These are phyloP conservation scores for Ceratocystis variospora DNA, from an alignment of 2,329 filamentous ascomycete genomes.

Conservation along the genomic window DNA sequence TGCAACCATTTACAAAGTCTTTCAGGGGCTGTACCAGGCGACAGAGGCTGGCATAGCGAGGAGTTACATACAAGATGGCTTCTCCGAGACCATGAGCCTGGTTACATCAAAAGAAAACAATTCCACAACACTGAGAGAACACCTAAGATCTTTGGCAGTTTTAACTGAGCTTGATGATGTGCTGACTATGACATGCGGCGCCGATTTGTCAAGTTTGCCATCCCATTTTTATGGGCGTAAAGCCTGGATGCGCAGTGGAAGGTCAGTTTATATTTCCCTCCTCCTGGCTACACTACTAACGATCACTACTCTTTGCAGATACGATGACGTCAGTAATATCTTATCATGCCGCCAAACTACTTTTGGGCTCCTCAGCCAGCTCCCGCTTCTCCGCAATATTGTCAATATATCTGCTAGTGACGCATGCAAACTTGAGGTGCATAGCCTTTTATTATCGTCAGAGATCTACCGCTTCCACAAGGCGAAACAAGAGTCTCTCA, in stretches of 20 bases:
- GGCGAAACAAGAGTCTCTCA: slow-evolving; percentile 73
- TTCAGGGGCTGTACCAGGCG: slow-evolving; percentile 63
- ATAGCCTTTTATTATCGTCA: slow-evolving; percentile 62
- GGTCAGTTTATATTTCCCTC: slow-evolving; percentile 37
- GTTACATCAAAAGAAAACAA: slow-evolving; percentile 38
- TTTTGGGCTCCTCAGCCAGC: slow-evolving; percentile 64
- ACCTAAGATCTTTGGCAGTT: slow-evolving; percentile 52
- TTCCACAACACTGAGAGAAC: slow-evolving; percentile 38
- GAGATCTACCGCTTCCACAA: slow-evolving; percentile 65
- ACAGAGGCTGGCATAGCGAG: slow-evolving; percentile 41
- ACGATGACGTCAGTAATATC: slow-evolving; percentile 65
- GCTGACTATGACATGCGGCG: slow-evolving; percentile 43
- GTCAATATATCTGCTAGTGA: slow-evolving; percentile 48
- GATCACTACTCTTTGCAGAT: slow-evolving; percentile 32
- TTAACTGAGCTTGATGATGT: slow-evolving; percentile 73
- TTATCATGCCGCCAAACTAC: slow-evolving; percentile 72
- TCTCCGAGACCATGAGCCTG: slow-evolving; percentile 45
- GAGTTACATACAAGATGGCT: slow-evolving; percentile 47
- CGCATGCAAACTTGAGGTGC: slow-evolving; percentile 58
- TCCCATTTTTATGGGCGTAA: slow-evolving; percentile 50
- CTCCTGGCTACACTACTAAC: slow-evolving; percentile 22
- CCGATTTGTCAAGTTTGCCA: slow-evolving; percentile 50
- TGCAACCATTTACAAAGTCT: slow-evolving; percentile 62
- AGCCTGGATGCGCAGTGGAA: slow-evolving; percentile 69
- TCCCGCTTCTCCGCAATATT: slow-evolving; percentile 46